Base-by-base conservation (phyloP, 169 alveolate species). In the Haemoproteus tartakovskyi region DNA sequence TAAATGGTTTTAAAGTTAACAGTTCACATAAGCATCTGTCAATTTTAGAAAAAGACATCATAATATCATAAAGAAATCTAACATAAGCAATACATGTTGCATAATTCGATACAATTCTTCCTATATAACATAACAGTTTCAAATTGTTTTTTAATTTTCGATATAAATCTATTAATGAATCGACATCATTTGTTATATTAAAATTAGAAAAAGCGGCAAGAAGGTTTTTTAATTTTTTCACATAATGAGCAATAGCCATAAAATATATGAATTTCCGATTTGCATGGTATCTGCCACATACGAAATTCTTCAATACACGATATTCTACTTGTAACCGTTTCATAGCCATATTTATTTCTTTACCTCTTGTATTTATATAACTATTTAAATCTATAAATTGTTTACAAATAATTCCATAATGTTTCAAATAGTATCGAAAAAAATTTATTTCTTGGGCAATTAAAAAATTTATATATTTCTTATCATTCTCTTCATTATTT, bases 61-160 rank as follows among this genome's bases (percentile, higher is more conserved):
- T 57, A 21, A 51, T 74, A 14, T 57, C 41, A 40, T 74, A 46
- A 45, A 38, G 56, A 19, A 46, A 11, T 54, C 19, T 74, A 46
- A 1, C 41, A 57, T 74, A 74, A 56, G 84, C 84, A 33, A 74
- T 74, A 12, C 84, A 74, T 6, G 84, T 74, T 40, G 59, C 24
- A 57, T 74, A 56, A 51, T 74, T 74, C 16, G 78, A 74, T 30
- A 74, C 43, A 16, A 57, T 46, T 74, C 84, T 54, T 27, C 70
- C 84, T 1, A 74, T 62, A 46, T 74, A 74, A 43, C 59, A 74
- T 18, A 56, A 33, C 33, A 74, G 50, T 33, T 78, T 45, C 29
- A 56, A 14, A 50, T 59, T 74, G 6, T 41, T 21, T 46, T 51
- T 74, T 74, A 74, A 30, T 46, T 74, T 56, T 3, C 22, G 33